Base-by-base conservation (phyloP, 140 eudicot genomes). In the Senecio squalidus region DNA sequence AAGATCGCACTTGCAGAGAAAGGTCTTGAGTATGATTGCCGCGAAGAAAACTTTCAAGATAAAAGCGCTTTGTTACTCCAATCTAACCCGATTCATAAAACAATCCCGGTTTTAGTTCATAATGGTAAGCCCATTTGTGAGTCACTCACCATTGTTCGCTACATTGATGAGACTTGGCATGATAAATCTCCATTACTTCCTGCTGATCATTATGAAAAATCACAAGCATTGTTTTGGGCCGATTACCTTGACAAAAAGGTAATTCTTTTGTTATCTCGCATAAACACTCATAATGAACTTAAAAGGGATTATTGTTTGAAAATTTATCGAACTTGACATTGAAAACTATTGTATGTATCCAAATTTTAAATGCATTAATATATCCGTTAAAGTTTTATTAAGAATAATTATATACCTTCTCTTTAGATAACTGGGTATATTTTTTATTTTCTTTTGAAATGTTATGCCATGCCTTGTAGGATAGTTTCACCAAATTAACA, bases 181-280 rank as follows among this genome's bases (percentile, higher is more conserved):
- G 75, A 39, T 6, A 70, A 51, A 13, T 30, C 53, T 15, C 63
- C 57, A 8, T 60, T 70, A 60, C 55, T 70, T 27, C 75, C 75
- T 27, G 40, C 30, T 10, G 69, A 70, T 54, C 69, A 69, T 70
- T 52, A 51, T 8, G 38, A 40, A 5, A 60, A 29, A 36, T 54
- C 69, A 27, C 75, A 60, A 28, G 69, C 48, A 41, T 28, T 43
- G 58, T 70, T 70, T 61, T 70, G 76, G 76, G 76, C 69, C 0
- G 75, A 70, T 43, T 70, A 40, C 38, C 28, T 70, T 7, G 64
- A 70, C 33, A 70, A 70, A 48, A 50, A 70, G 52, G 75, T 70
- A 21, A 46, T 27, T 48, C 49, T 34, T 26, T 16, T 47, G 29
- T 29, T 30, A 13, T 18, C 46, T 27, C 17, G 15, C 21, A 14